Evolutionary conservation across 2,329 filamentous ascomycete species (phyloP).

Genomic region (Sporothrix pallida): DNA sequence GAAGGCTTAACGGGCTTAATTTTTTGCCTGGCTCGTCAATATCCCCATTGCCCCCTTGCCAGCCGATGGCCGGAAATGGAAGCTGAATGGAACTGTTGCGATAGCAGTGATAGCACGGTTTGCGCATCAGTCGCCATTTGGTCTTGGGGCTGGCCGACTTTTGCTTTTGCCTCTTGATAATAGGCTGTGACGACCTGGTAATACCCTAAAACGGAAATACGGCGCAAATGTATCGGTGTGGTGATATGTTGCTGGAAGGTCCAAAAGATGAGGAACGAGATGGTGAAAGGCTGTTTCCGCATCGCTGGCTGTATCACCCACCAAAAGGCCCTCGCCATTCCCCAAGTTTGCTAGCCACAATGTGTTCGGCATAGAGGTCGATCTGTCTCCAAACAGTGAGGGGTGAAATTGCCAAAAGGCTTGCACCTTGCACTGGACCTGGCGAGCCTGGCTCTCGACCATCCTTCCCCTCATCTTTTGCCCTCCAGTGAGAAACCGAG

Average conservation of each 20-base stretch:
- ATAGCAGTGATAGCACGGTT: background rate
- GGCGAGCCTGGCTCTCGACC: conserved; percentile 3
- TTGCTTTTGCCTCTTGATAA: background rate
- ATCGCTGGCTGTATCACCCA: background rate
- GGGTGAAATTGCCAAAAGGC: background rate
- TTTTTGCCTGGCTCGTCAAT: background rate
- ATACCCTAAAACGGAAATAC: background rate
- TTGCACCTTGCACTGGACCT: background rate
- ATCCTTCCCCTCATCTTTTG: background rate
- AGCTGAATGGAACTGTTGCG: background rate
- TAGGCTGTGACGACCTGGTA: background rate
- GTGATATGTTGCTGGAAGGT: background rate
- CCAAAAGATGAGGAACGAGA: background rate
- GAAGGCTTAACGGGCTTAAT: background rate
- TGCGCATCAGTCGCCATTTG: background rate
- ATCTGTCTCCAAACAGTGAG: background rate
- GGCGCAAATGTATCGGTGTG: background rate
- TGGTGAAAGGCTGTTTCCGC: background rate
- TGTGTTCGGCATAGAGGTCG: background rate
- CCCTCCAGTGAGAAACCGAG: conserved; percentile 1
- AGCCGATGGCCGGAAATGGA: background rate
- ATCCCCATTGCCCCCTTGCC: background rate
- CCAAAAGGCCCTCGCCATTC: background rate
- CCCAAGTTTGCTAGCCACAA: background rate
- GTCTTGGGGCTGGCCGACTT: background rate